Base-by-base conservation (phyloP, 495 filamentous ascomycete genomes). In the Annulohypoxylon moriforme region DNA sequence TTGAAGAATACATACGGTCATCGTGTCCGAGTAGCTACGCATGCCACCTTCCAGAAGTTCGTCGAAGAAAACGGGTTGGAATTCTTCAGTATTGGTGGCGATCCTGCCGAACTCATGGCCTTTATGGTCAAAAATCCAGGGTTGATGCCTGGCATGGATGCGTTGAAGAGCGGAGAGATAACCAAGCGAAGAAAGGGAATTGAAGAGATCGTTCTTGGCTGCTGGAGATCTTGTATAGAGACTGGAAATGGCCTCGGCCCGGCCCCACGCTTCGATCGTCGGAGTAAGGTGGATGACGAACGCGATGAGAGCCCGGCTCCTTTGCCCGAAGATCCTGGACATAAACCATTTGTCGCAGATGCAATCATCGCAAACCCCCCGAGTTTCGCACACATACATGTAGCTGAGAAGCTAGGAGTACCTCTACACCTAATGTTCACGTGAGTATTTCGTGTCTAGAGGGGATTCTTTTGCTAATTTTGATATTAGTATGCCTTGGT, bases 111-210 rank as follows among this genome's bases (percentile, higher is more conserved):
- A 72, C 85, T 96, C 24, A 96, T 96, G 92, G 87, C 90, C 2
- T 94, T 92, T 72, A 94, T 94, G 92, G 92, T 94, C 20, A 93
- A 93, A 75, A 93, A 96, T 77, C 91, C 92, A 11, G 91, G 92
- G 1, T 81, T 96, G 61, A 90, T 94, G 79, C 92, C 92, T 0
- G 87, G 87, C 11, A 82, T 94, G 49, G 84, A 89, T 53, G 85
- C 89, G 3, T 79, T 95, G 18, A 86, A 86, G 46, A 87, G 82
- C 42, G 92, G 92, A 10, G 91, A 92, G 60, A 86, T 95, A 36
- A 84, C 83, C 1, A 84, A 86, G 68, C 83, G 89, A n/a, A 84
- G 91, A 22, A 84, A 84, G 29, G 88, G 87, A 7, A 92, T 94
- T 84, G 88, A 85, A 50, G 81, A 89, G 57, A 92, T 93, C 59